Evolutionary conservation across 2,329 filamentous ascomycete species (phyloP).

Genomic region (Botrytis tulipae): DNA sequence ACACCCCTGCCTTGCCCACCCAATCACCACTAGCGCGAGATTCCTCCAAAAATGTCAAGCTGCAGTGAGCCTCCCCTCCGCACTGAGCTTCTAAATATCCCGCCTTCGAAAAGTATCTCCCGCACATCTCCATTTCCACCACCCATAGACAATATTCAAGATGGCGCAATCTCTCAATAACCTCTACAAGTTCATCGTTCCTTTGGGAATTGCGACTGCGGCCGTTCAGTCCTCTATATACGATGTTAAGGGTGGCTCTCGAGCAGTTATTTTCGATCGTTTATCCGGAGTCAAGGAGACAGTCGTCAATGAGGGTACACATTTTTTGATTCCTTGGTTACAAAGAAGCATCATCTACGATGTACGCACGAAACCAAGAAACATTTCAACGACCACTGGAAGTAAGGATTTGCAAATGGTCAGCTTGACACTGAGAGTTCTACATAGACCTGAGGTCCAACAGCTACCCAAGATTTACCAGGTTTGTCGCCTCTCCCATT

Average conservation of each 20-base stretch:
- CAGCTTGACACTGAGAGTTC: constrained; percentile 90
- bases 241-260: constrained; percentile 92
- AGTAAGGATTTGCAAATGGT: constrained; percentile 99
- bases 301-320: constrained; percentile 93
- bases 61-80: constrained; percentile 13
- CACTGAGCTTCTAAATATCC: constrained; percentile 18
- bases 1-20: constrained; percentile 19
- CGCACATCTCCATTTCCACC: constrained; percentile 18
- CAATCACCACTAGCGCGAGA: constrained; percentile 30
- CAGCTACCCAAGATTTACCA: constrained; percentile 97
- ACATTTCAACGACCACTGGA: constrained; percentile 95
- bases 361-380: constrained; percentile 94
- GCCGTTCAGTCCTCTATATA: constrained; percentile 80
- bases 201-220: constrained; percentile 65
- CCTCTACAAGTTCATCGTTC: constrained; percentile 69
- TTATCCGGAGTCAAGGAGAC: constrained; percentile 87
- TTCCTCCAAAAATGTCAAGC: constrained; percentile 33
- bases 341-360: constrained; percentile 94
- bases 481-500: constrained; percentile 52
- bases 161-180: constrained; percentile 56
- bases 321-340: constrained; percentile 94
- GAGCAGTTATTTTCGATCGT: constrained; percentile 97
- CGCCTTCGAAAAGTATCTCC: constrained; percentile 21
- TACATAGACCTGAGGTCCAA: constrained; percentile 92
- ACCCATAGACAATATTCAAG: constrained; percentile 26